A percentile compares a stretch with the other conserved stretches of the same genome.
Conservation (phyloP, 2,329 filamentous ascomycete species). For the Xylariaceae sp. region DNA sequence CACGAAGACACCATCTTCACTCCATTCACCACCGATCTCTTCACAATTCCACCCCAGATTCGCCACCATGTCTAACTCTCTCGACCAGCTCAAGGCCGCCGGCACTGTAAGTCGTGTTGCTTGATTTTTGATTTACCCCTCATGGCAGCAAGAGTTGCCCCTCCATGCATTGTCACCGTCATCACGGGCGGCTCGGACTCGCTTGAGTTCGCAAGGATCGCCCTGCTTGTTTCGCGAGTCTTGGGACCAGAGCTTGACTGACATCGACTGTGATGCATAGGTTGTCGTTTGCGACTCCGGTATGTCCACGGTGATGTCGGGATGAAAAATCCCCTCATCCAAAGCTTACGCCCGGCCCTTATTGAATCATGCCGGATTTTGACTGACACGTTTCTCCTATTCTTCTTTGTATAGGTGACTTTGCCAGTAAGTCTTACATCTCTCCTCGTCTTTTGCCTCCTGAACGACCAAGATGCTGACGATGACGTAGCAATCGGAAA, state of each 20-base stretch:
- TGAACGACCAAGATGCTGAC: conserved; percentile 15
- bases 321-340: conserved; percentile 1
- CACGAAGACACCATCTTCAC: conserved; percentile 3
- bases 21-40: neutral
- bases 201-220: conserved; percentile 8
- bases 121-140: conserved; percentile 31
- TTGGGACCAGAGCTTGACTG: conserved; percentile 1
- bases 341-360: neutral
- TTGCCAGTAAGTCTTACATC: conserved; percentile 57
- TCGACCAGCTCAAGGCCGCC: conserved; percentile 94
- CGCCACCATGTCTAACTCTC: conserved; percentile 69
- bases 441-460: neutral
- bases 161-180: conserved; percentile 23
- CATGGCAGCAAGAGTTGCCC: conserved; percentile 22
- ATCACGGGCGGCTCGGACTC: conserved; percentile 2
- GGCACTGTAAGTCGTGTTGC: conserved; percentile 72
- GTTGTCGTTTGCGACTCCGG: conserved; percentile 96
- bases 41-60: neutral
- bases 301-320: conserved; percentile 41
- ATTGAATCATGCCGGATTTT: conserved; percentile 16
- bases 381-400: conserved; percentile 27
- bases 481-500: conserved; percentile 75
- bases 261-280: conserved; percentile 40
- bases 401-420: conserved; percentile 55
- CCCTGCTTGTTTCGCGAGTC: neutral